phyloP scores from a whole-genome alignment of 2,329 filamentous ascomycete species.

The Metarhizium album region DNA sequence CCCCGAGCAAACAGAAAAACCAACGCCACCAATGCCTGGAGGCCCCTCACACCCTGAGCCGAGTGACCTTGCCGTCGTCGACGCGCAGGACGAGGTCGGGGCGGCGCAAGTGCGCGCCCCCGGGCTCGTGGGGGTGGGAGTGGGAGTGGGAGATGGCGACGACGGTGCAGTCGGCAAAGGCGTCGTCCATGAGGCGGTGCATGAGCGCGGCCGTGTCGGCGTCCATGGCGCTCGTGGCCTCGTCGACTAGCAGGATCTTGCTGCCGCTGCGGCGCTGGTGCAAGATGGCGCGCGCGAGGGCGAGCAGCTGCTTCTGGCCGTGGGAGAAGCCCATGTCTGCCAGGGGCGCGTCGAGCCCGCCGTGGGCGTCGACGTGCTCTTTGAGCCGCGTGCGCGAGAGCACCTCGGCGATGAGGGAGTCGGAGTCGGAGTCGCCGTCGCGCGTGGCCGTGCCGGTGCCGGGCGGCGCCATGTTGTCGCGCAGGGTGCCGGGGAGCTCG shows the following conservation, averaged over 20 bases:
- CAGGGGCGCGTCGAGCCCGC: constrained; percentile 8
- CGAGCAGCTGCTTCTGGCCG: constrained; percentile 11
- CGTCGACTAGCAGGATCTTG: constrained; percentile 5
- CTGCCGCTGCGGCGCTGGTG: neutral
- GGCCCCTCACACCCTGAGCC: no score
- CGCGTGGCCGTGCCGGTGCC: neutral
- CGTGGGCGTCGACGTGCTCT: constrained; percentile 1
- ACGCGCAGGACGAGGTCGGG: neutral
- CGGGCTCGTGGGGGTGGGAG: neutral
- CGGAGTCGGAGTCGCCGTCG: neutral
- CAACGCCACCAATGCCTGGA: no score
- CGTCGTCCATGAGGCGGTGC: neutral
- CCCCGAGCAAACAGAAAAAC: no score
- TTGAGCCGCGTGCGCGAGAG: constrained; percentile 8
- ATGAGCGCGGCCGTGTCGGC: constrained; percentile 1
- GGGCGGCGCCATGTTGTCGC: neutral
- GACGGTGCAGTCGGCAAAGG: constrained; percentile 2
- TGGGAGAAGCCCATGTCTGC: constrained; percentile 7
- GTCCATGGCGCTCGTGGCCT: constrained; percentile 8
- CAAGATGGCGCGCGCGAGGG: constrained; percentile 8
- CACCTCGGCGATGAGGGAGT: constrained; percentile 5
- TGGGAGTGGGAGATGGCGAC: constrained; percentile 3
- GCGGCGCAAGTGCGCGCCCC: neutral
- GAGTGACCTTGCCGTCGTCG: neutral
- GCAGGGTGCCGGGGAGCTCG: constrained; percentile 9